Conservation (phyloP, 805 yeast genomes). For the Geotrichum ghanense region DNA sequence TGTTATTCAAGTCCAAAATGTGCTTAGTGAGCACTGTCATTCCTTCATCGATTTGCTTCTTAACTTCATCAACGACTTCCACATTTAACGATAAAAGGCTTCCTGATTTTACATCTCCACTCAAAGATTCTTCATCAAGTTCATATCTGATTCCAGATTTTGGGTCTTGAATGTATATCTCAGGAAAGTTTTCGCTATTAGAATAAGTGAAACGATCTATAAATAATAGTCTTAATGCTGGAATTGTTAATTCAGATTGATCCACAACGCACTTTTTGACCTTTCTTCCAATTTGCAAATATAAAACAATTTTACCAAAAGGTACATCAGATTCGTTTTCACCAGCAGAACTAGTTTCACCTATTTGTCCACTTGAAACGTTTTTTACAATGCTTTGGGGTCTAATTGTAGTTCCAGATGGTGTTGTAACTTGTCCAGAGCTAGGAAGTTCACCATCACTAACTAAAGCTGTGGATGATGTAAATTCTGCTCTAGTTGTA, state of each 20-base stretch:
- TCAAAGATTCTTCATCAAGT: conserved; percentile 55
- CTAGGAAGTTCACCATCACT: conserved; percentile 2
- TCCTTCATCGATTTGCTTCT: conserved; percentile 22
- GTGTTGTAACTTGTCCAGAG: not conserved
- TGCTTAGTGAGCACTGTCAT: conserved; percentile 14
- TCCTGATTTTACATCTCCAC: conserved; percentile 44
- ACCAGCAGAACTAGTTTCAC: not conserved
- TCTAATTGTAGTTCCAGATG: not conserved
- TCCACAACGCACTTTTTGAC: conserved; percentile 22
- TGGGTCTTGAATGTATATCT: conserved; percentile 59
- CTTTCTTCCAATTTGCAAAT: conserved; percentile 24
- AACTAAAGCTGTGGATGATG: conserved; percentile 12
- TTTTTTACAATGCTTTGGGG: not conserved
- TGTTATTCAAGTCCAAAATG: conserved; percentile 17
- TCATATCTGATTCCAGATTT: conserved; percentile 57
- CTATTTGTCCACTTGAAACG: not conserved
- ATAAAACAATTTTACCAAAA: conserved; percentile 14
- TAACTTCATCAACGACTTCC: conserved; percentile 32
- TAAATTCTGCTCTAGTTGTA: conserved; percentile 13
- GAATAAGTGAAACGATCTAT: conserved; percentile 82
- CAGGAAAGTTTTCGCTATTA: conserved; percentile 69
- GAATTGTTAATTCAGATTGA: conserved; percentile 27
- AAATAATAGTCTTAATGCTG: conserved; percentile 45
- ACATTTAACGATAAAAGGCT: conserved; percentile 44
- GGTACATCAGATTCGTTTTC: not conserved